phyloP scores from a whole-genome alignment of 2,329 filamentous ascomycete species.

The Paraconiothyrium sp. region DNA sequence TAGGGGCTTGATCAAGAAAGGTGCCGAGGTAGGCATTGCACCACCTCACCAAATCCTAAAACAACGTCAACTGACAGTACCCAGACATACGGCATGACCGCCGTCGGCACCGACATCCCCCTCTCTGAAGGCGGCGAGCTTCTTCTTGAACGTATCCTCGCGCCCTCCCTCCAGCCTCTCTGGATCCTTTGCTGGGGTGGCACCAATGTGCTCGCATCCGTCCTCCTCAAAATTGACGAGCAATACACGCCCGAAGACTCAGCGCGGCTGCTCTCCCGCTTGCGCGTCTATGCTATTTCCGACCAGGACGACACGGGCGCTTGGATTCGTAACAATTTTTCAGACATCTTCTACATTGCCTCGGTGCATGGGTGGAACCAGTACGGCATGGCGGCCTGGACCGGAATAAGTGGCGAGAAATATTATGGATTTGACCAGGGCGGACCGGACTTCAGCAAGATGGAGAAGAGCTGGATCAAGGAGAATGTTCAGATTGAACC shows the following conservation, averaged over 20 bases:
- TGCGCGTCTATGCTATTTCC: constrained; percentile 60
- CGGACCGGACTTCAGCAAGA: constrained; percentile 59
- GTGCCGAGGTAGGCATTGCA: constrained; percentile 38
- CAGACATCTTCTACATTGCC: constrained; percentile 65
- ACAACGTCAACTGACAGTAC: background rate
- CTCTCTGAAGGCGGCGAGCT: constrained; percentile 57
- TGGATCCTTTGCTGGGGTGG: constrained; percentile 66
- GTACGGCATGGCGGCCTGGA: constrained; percentile 65
- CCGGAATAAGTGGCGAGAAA: constrained; percentile 62
- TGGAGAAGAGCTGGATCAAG: constrained; percentile 63
- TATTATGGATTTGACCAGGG: constrained; percentile 59
- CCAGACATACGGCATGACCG: constrained; percentile 52
- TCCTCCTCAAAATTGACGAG: constrained; percentile 53
- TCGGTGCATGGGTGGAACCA: constrained; percentile 66
- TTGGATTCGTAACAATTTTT: constrained; percentile 65
- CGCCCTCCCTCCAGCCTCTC: constrained; percentile 54
- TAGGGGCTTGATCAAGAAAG: constrained; percentile 37
- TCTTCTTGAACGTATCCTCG: constrained; percentile 55
- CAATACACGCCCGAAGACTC: constrained; percentile 45
- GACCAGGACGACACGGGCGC: constrained; percentile 67
- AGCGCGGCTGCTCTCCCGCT: constrained; percentile 41
- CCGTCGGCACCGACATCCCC: constrained; percentile 40
- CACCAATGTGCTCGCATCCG: constrained; percentile 62
- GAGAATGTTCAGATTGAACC: constrained; percentile 64
- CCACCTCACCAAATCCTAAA: background rate